Base-by-base conservation (phyloP, 208 protist species). In the Acanthamoeba rhysodes region DNA sequence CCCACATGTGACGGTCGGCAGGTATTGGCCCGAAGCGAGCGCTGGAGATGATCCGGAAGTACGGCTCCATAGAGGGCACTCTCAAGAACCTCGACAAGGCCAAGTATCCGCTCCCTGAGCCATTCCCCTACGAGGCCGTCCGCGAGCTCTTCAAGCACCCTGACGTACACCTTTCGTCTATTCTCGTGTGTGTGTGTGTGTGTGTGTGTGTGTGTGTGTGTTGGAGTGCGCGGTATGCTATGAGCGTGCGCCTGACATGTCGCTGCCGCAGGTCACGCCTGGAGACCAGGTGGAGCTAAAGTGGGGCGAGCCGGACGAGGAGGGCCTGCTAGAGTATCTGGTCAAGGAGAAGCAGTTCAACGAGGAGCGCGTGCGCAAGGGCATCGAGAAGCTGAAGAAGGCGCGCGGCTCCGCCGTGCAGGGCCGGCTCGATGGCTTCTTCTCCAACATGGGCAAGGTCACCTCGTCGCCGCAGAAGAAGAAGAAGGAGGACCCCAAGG, bases 281-380 rank as follows among this genome's bases (percentile, higher is more conserved):
- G 66, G 20, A 0, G 37, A 90, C 41, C 45, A 95, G 7, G 62
- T 98, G 57, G 95, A 98, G 29, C 74, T 90, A 50, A 57, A 82
- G 6, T 99, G 99, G 98, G 97, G 88, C 32, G 98, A 99, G 80
- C 99, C 99, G 10, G 99, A 99, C 96, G 99, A 99, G 94, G 98
- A 99, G 92, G 99, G 98, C 0, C 95, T 99, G 9, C 98, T 99
- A 59, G 84, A 99, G 95, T 99, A 99, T 96, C 97, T 99, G 34
- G 98, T 99, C 18, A 94, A 98, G 34, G 99, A 99, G 95, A 99
- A 99, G 96, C 95, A 98, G 32, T 99, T 99, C 96, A 98, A 98
- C 90, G 97, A 98, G 37, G 90, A 96, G 18, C 93, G 98, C 74
- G 93, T 99, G 16, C 41, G 55, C 27, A 59, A 62, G 37, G 97